phyloP scores from a whole-genome alignment of 2,329 filamentous ascomycete genomes.

The Sarocladiaceae sp. region DNA sequence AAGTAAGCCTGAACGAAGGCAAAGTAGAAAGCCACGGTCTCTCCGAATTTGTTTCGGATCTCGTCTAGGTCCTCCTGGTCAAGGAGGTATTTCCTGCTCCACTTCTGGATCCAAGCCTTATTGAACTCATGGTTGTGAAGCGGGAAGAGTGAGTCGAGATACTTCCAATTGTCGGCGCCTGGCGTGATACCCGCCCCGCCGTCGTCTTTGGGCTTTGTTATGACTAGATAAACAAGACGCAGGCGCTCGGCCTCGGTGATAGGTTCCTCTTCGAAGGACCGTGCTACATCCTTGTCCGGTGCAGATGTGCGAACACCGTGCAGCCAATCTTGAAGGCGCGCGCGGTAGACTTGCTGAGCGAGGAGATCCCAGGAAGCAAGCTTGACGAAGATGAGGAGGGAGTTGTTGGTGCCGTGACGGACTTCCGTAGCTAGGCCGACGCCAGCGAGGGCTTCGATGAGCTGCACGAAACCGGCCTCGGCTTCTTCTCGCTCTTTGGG shows the following conservation, averaged over 20 bases:
- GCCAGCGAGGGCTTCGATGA: conserved; percentile 66
- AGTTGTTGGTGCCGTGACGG: conserved; percentile 67
- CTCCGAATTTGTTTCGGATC: conserved; percentile 71
- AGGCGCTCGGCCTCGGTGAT: conserved; percentile 84
- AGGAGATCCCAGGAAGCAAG: conserved; percentile 71
- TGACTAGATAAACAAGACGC: conserved; percentile 79
- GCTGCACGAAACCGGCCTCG: conserved; percentile 67
- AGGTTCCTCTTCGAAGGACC: conserved; percentile 64
- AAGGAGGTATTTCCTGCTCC: conserved; percentile 65
- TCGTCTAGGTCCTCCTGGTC: conserved; percentile 61
- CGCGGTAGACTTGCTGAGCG: conserved; percentile 74
- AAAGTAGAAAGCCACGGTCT: conserved; percentile 90
- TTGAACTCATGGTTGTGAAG: conserved; percentile 74
- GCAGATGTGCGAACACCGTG: conserved; percentile 75
- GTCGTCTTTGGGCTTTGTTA: conserved; percentile 65
- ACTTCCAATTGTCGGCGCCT: conserved; percentile 61
- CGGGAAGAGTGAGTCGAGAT: conserved; percentile 69
- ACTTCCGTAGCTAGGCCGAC: conserved; percentile 87
- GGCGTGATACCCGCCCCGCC: conserved; percentile 75
- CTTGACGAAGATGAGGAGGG: conserved; percentile 76
- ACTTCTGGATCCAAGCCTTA: conserved; percentile 65
- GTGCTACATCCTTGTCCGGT: conserved; percentile 65
- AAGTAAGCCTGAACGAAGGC: conserved; percentile 92
- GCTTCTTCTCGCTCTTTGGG: conserved; percentile 62
- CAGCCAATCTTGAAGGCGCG: conserved; percentile 88